Base-by-base conservation (phyloP, 768 basidiomycete genomes). In the Saitozyma podzolica region DNA sequence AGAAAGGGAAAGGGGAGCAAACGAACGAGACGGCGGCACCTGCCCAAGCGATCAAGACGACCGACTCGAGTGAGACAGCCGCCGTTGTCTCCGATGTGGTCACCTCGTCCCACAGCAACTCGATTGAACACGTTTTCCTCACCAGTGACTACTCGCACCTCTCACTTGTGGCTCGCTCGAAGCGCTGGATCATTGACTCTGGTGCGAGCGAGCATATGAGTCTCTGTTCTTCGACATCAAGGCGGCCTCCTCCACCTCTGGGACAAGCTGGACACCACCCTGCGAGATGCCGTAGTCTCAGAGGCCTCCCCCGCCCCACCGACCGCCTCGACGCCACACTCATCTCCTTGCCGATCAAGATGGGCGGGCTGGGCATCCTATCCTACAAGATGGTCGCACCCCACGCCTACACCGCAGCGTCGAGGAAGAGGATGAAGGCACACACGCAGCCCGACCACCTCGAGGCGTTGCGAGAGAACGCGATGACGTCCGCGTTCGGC, bases 401-500 rank as follows among this genome's bases (percentile, higher is more conserved):
- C n/a, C n/a, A n/a, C n/a, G n/a, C n/a, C n/a, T n/a, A n/a, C n/a
- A n/a, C n/a, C n/a, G n/a, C n/a, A n/a, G n/a, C n/a, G n/a, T n/a
- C n/a, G 53, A 68, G 48, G 61, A 68, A 64, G 20, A 68, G 51
- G 59, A 68, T 58, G 47, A 53, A 48, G 13, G 66, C 66, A 40
- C 66, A 68, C 62, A 64, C 61, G 56, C 61, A 68, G 8, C 66
- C 66, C 3, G 63, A 64, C 7, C 40, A 43, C 29, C 59, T 48
- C 13, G 63, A 64, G 17, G 66, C 66, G 52, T 68, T 68, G 29
- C 66, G 58, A 14, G 66, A 64, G 13, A 68, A 49, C 42, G 66
- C 66, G 56, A 68, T 68, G 42, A 68, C 66, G 47, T 63, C 66
- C 11, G 66, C 61, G 63, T 68, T 68, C 47, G 64, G 66, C 52